phyloP scores from a whole-genome alignment of 1,139 yeast genomes.

The Taphrina flavorubra region DNA sequence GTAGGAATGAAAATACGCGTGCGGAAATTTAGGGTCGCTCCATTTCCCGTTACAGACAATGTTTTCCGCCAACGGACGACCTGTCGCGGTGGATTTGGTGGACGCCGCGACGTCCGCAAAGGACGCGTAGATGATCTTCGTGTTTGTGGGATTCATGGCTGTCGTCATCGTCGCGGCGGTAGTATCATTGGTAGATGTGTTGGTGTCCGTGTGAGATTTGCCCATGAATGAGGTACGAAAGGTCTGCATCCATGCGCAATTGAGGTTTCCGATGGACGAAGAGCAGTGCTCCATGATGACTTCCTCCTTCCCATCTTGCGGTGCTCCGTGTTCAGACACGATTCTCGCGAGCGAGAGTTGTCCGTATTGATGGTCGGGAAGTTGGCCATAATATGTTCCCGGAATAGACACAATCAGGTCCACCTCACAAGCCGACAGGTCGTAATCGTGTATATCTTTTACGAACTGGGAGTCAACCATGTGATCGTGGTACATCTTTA shows the following conservation, averaged over 20 bases:
- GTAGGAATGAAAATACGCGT: background rate
- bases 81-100: background rate
- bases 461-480: constrained; percentile 4
- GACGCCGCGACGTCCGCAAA: background rate
- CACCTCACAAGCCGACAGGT: constrained; percentile 2
- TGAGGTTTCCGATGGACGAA: constrained; percentile 14
- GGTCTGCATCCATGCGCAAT: constrained; percentile 8
- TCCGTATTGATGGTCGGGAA: constrained; percentile 9
- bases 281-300: constrained; percentile 14
- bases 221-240: constrained; percentile 2
- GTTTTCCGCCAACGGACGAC: constrained; percentile 10
- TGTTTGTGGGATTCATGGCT: constrained; percentile 4
- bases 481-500: constrained; percentile 2
- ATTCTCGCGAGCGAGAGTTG: background rate
- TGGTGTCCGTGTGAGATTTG: background rate
- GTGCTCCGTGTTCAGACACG: background rate
- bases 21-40: constrained; percentile 7
- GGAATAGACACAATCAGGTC: constrained; percentile 2
- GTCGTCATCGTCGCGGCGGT: background rate
- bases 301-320: background rate
- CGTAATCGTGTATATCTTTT: background rate
- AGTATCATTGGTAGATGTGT: no score
- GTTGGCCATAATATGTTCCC: constrained; percentile 12
- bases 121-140: constrained; percentile 23
- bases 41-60: constrained; percentile 16